Base-by-base conservation (phyloP, 2,329 filamentous ascomycete genomes). In the Sporothrix curviconia region DNA sequence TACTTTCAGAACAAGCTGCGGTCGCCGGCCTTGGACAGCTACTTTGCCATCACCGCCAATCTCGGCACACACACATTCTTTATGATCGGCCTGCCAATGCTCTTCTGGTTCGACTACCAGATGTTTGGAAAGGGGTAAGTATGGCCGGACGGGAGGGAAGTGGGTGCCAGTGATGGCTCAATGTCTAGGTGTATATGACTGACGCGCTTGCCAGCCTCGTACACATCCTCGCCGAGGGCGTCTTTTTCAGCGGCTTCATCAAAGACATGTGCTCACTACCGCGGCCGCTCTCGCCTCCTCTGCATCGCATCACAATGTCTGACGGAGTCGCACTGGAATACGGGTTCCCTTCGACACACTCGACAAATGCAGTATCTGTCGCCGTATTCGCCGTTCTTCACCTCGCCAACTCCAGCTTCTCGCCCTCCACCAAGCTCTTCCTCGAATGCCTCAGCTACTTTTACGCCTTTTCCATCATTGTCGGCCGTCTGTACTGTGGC, bases 51-150 rank as follows among this genome's bases (percentile, higher is more conserved):
- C 63, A 95, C 92, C 0, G 94, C 94, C 62, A 99, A 97, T 71
- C 82, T 97, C 56, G 90, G 94, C 63, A 99, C 94, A 0, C 94
- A 99, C 73, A 99, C 94, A 0, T 97, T 96, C 76, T 99, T 96
- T 78, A 97, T 97, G 92, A 81, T 96, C 64, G 87, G 90, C 59
- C 76, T 99, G 67, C 94, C 94, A 6, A 90, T 97, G 63, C 81
- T 96, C 65, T 97, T 97, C 76, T 99, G 94, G 94, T 96, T 90
- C 67, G 92, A 92, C 55, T 89, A 92, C 72, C 85, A 87, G 43
- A 85, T 81, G 62, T 82, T 95, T 64, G 94, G 90, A 56, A 87
- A 94, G 76, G 92, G 87, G 90, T 95, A 84, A 65, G 86, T 78
- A 19, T 17, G 4, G 22, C 9, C 4, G 34, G 24, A n/a, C 11